A percentile compares a stretch with the other conserved stretches of the same genome.
These are phyloP conservation scores for Penicillium polonicum DNA, from an alignment of 2,329 filamentous ascomycete species.

Conservation along the genomic window DNA sequence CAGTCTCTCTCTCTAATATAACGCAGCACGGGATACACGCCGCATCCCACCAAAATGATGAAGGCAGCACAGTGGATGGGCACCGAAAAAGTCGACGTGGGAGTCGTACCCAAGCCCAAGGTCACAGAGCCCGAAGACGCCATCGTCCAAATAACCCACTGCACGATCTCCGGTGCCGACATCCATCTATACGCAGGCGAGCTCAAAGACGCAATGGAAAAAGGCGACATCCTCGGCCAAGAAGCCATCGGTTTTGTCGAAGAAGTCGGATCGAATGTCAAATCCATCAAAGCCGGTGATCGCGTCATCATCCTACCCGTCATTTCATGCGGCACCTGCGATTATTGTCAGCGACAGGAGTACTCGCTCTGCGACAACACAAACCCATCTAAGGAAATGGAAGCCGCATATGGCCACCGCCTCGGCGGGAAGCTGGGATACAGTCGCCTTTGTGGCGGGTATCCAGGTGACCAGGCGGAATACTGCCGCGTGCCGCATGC, in stretches of 20 bases:
- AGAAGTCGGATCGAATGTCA: constrained; percentile 27
- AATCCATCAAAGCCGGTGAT: constrained; percentile 25
- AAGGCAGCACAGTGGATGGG: constrained; percentile 33
- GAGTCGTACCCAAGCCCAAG: constrained; percentile 35
- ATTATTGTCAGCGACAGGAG: constrained; percentile 31
- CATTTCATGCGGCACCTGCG: constrained; percentile 33
- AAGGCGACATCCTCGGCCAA: constrained; percentile 32
- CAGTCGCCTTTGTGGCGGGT: constrained; percentile 34
- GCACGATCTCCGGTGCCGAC: constrained; percentile 36
- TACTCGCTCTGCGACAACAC: constrained; percentile 35
- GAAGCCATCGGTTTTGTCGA: constrained; percentile 34
- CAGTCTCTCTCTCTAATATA: background rate
- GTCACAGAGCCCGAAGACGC: constrained; percentile 35
- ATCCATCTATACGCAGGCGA: constrained; percentile 35
- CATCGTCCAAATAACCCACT: constrained; percentile 36
- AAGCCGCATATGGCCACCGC: constrained; percentile 29
- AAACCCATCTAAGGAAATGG: constrained; percentile 31
- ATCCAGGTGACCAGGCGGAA: constrained; percentile 39
- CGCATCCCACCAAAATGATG: constrained; percentile 31
- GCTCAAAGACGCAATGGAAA: constrained; percentile 29
- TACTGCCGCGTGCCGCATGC: constrained; percentile 38
- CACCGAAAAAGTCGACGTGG: constrained; percentile 30
- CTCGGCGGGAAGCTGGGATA: constrained; percentile 36
- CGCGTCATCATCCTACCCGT: constrained; percentile 33
- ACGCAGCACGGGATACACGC: constrained; percentile 25